A percentile compares a stretch with the other conserved stretches of the same genome.
These are phyloP conservation scores for Mycena rebaudengoi DNA, from an alignment of 768 basidiomycete species.

Conservation along the genomic window DNA sequence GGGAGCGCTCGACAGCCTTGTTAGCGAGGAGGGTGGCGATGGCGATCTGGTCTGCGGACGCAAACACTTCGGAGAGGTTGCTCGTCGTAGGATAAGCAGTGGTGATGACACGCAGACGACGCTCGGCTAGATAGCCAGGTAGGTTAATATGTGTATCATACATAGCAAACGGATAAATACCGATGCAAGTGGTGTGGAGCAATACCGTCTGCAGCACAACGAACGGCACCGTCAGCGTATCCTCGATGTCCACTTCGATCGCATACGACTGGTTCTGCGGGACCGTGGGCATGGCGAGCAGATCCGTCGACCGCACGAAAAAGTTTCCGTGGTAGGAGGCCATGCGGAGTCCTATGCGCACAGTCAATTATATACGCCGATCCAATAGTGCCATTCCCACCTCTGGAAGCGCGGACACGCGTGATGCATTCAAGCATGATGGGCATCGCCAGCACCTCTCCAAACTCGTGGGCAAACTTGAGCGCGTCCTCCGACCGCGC, in stretches of 20 bases:
- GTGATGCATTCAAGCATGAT: conserved; percentile 98
- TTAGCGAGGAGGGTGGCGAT: conserved; percentile 86
- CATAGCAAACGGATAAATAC: conserved; percentile 39
- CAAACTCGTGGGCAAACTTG: conserved; percentile 98
- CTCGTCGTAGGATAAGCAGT: conserved; percentile 88
- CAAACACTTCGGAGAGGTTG: conserved; percentile 89
- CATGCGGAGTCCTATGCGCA: conserved; percentile 81
- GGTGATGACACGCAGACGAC: conserved; percentile 91
- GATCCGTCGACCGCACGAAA: conserved; percentile 96
- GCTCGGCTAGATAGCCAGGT: conserved; percentile 59
- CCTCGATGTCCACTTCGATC: conserved; percentile 96
- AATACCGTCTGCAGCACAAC: conserved; percentile 96
- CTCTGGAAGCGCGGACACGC: conserved; percentile 96
- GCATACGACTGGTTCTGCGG: conserved; percentile 96
- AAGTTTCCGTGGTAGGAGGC: conserved; percentile 99
- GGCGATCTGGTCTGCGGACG: conserved; percentile 89
- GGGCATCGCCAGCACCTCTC: conserved; percentile 90
- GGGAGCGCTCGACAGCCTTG: conserved; percentile 90
- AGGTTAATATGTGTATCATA: background rate
- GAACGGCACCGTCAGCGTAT: conserved; percentile 88
- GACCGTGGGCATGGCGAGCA: conserved; percentile 96
- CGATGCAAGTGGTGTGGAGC: conserved; percentile 93
- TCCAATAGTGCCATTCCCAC: conserved; percentile 45
- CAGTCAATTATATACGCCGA: conserved; percentile 8
- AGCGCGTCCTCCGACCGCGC: conserved; percentile 93